phyloP scores from a whole-genome alignment of 345 rosid genomes.

The Carallia pectinifolia region DNA sequence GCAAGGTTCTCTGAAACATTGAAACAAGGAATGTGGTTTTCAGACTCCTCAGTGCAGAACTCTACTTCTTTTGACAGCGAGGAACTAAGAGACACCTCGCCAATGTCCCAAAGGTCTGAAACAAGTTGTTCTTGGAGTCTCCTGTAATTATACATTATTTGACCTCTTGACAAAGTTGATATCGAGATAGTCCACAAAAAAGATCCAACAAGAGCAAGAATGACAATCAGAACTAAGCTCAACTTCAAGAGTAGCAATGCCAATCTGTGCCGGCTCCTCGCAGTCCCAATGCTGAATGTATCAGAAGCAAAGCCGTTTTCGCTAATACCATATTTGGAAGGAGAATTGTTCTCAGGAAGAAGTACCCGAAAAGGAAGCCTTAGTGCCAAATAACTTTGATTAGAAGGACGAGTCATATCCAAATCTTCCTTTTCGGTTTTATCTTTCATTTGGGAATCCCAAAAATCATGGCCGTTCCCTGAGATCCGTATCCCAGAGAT shows the following conservation, averaged over 20 bases:
- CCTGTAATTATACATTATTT: slow-evolving; percentile 70
- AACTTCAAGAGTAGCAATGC: slow-evolving; percentile 58
- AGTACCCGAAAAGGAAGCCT: slow-evolving; percentile 60
- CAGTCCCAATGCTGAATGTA: slow-evolving; percentile 40
- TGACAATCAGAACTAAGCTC: slow-evolving; percentile 68
- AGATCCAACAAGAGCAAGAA: slow-evolving; percentile 70
- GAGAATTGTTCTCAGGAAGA: slow-evolving; percentile 44
- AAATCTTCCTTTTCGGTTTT: slow-evolving; percentile 65
- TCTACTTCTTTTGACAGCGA: slow-evolving; percentile 74
- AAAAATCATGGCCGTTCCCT: slow-evolving; percentile 52
- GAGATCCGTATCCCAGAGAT: slow-evolving; percentile 57
- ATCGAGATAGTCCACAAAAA: slow-evolving; percentile 93
- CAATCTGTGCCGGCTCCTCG: slow-evolving; percentile 63
- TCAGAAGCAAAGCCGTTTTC: slow-evolving; percentile 69
- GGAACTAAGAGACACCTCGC: slow-evolving; percentile 79
- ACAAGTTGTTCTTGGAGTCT: slow-evolving; percentile 85
- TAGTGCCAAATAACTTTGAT: slow-evolving; percentile 38
- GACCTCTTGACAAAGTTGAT: slow-evolving; percentile 68
- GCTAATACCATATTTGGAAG: slow-evolving; percentile 51
- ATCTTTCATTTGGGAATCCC: slow-evolving; percentile 81
- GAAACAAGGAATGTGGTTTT: slow-evolving; percentile 85
- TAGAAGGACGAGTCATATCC: slow-evolving; percentile 53
- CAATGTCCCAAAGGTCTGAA: slow-evolving; percentile 86
- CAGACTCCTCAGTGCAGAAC: slow-evolving; percentile 63
- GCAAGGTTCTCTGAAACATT: slow-evolving; percentile 61